phyloP scores from a whole-genome alignment of 2,329 filamentous ascomycete genomes.

The Knoxdaviesia capensis region DNA sequence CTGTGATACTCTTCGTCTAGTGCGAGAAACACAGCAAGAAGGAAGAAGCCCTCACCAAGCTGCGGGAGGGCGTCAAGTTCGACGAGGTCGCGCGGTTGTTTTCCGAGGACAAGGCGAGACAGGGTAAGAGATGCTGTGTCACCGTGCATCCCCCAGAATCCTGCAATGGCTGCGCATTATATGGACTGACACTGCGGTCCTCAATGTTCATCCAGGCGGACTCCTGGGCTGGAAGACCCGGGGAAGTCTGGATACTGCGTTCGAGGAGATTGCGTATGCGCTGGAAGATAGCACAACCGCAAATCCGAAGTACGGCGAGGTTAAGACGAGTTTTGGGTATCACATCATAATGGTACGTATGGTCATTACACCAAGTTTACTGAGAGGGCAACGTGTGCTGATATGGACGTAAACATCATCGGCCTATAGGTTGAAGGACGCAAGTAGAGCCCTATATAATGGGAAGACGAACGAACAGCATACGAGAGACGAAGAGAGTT shows the following conservation, averaged over 20 bases:
- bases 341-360: conserved; percentile 55
- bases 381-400: too few species aligned
- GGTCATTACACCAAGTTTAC: neutral
- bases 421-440: conserved; percentile 17
- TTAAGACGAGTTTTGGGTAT: conserved; percentile 57
- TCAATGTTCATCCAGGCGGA: conserved; percentile 28
- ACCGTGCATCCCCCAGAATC: too few species aligned
- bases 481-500: neutral
- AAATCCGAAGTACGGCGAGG: conserved; percentile 46
- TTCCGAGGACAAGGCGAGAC: conserved; percentile 58
- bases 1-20: conserved; percentile 11
- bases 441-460: conserved; percentile 10
- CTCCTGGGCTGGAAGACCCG: conserved; percentile 54
- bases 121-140: conserved; percentile 20
- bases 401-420: too few species aligned
- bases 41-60: conserved; percentile 51
- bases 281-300: conserved; percentile 44
- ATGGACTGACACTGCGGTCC: too few species aligned
- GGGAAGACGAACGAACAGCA: neutral
- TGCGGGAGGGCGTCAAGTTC: conserved; percentile 48
- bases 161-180: too few species aligned
- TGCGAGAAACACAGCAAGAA: conserved; percentile 64
- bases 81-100: conserved; percentile 54
- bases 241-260: conserved; percentile 44
- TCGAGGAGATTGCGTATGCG: conserved; percentile 53